Base-by-base conservation (phyloP, 345 rosid genomes). In the Pelargonium nanum region DNA sequence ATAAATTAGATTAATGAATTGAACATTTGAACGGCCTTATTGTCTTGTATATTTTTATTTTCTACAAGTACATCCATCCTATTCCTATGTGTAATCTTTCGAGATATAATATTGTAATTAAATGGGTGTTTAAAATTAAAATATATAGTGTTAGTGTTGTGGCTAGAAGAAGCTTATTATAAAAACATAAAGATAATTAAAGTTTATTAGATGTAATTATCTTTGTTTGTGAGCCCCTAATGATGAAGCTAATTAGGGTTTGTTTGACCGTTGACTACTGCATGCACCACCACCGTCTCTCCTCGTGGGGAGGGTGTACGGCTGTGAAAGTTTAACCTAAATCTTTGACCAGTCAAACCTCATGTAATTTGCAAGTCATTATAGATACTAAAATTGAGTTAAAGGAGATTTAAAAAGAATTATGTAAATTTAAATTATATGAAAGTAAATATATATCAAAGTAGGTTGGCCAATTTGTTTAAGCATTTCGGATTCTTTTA, bases 281-380 rank as follows among this genome's bases (percentile, higher is more conserved):
- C 22, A 64, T 7, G 24, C 19, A 34, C 1, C n/a, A 61, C 28
- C 28, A 57, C 23, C 53, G 51, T 58, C 51, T 34, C 34, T 66
- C 26, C 70, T 67, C 70, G 65, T 34, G 23, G 22, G 55, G 59
- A 23, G 70, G 24, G 58, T 17, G 32, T 7, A 6, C 3, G 22
- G 13, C 22, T 9, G 28, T 26, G 34, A 24, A 26, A 61, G 16
- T 13, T 19, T 15, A 25, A 53, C 3, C 22, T 0, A 15, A 9
- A 13, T 5, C 53, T 60, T 67, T 67, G 70, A 60, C 70, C 30
- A 45, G 70, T 67, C 70, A 67, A 67, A 66, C n/a, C 30, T 12
- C 26, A 30, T n/a, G 40, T 6, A 30, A n/a, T n/a, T n/a, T n/a
- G n/a, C n/a, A n/a, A n/a, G n/a, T n/a, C n/a, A n/a, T n/a, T n/a